phyloP scores from a whole-genome alignment of 495 filamentous ascomycete genomes.

The Tuber umbilicatum region DNA sequence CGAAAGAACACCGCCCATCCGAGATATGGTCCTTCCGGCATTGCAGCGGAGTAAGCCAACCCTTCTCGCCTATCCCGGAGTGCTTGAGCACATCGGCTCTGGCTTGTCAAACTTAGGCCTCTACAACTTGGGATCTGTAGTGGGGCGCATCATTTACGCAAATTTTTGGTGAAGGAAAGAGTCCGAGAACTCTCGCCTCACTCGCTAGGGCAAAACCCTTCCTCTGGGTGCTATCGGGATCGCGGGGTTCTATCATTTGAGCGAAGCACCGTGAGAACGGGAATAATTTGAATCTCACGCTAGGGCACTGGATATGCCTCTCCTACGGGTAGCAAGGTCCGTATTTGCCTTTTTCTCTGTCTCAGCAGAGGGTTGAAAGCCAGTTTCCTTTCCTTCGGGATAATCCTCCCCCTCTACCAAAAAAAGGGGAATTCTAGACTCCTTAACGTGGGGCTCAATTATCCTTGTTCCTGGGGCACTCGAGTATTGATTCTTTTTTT shows the following conservation, averaged over 20 bases:
- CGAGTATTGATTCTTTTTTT: too few relatives aligned
- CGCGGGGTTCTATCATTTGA: not conserved
- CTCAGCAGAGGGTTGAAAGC: not conserved
- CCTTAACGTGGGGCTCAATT: not conserved
- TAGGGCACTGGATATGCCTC: not conserved
- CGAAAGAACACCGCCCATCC: too few relatives aligned
- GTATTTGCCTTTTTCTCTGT: not conserved
- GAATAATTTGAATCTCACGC: not conserved
- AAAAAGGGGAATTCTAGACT: not conserved
- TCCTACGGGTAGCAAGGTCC: not conserved
- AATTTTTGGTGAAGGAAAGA: not conserved
- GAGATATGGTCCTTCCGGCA: too few relatives aligned
- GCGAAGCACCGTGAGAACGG: not conserved
- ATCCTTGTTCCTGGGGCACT: too few relatives aligned
- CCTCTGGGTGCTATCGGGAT: not conserved
- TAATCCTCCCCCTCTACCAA: not conserved
- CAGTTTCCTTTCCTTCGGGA: too few relatives aligned
- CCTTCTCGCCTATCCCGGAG: not conserved
- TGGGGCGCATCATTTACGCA: not conserved
- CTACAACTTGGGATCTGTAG: not conserved
- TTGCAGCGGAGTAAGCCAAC: too few relatives aligned
- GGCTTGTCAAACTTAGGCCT: not conserved
- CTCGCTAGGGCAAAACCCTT: not conserved
- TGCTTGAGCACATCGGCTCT: not conserved
- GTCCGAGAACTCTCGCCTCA: not conserved